A percentile compares a stretch with the other conserved stretches of the same genome.
Conservation (phyloP, 1,284 basidiomycete species). For the Irpex sp. region DNA sequence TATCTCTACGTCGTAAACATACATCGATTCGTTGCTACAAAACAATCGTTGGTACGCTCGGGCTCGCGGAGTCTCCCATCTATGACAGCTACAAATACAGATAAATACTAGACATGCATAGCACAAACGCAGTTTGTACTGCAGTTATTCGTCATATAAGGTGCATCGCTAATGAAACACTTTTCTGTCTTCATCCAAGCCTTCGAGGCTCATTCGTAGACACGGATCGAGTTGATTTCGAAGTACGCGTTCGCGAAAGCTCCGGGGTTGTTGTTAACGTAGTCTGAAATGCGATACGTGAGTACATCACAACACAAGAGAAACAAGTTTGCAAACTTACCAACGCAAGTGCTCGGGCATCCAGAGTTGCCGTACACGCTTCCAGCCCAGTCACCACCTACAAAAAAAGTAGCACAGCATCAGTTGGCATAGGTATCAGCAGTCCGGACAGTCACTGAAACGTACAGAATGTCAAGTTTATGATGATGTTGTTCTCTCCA, state of each 20-base stretch:
- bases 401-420: background rate
- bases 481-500: slow-evolving; percentile 48
- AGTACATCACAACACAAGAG: background rate
- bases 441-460: background rate
- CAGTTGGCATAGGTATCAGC: background rate
- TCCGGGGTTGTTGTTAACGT: slow-evolving; percentile 33
- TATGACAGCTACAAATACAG: background rate
- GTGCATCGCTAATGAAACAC: background rate
- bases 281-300: slow-evolving; percentile 1
- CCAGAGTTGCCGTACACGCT: slow-evolving; percentile 33
- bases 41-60: too few species aligned
- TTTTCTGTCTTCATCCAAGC: background rate
- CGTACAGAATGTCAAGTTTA: slow-evolving; percentile 39
- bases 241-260: slow-evolving; percentile 40
- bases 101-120: background rate
- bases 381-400: slow-evolving; percentile 55
- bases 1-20: too few species aligned
- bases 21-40: too few species aligned
- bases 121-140: too few species aligned
- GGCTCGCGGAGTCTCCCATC: background rate
- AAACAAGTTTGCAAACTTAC: slow-evolving; percentile 21
- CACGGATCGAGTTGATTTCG: slow-evolving; percentile 28
- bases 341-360: slow-evolving; percentile 42
- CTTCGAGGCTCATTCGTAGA: slow-evolving; percentile 14
- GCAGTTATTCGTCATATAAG: too few species aligned